These are phyloP conservation scores for Tylopilus vinaceipallidus DNA, from an alignment of 768 basidiomycete genomes.

Conservation along the genomic window DNA sequence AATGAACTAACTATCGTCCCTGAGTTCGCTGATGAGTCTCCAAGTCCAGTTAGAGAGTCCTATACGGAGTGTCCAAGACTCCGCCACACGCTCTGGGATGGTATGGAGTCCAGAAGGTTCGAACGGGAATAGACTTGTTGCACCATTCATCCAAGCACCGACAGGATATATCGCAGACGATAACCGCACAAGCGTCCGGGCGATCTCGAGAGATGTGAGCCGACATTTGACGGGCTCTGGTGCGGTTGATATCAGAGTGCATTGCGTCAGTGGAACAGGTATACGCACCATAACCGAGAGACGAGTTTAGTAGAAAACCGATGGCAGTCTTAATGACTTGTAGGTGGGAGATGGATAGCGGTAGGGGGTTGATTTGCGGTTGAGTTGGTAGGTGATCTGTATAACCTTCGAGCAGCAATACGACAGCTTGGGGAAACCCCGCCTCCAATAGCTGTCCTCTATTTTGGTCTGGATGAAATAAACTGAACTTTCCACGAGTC, in stretches of 20 bases:
- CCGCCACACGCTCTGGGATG: slow-evolving; percentile 34
- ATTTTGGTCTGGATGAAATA: slow-evolving; percentile 59
- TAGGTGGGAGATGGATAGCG: slow-evolving; percentile 59
- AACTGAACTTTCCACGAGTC: slow-evolving; percentile 4
- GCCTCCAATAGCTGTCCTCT: slow-evolving; percentile 68
- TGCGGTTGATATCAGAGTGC: slow-evolving; percentile 1
- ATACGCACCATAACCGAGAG: slow-evolving; percentile 68
- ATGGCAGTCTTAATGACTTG: slow-evolving; percentile 75
- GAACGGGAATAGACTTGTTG: slow-evolving; percentile 22
- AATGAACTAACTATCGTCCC: slow-evolving; percentile 58
- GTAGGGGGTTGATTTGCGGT: slow-evolving; percentile 40
- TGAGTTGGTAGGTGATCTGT: slow-evolving; percentile 41
- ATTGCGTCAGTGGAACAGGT: not conserved
- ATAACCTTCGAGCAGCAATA: slow-evolving; percentile 70
- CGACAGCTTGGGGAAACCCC: slow-evolving; percentile 63
- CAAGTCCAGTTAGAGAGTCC: slow-evolving; percentile 75
- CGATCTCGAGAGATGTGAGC: slow-evolving; percentile 67
- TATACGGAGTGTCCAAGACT: slow-evolving; percentile 65
- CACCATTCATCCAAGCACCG: slow-evolving; percentile 54
- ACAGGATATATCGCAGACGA: slow-evolving; percentile 72
- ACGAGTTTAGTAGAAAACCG: slow-evolving; percentile 76
- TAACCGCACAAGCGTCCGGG: slow-evolving; percentile 64
- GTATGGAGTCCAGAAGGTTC: slow-evolving; percentile 15
- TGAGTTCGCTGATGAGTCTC: slow-evolving; percentile 70
- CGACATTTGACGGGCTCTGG: slow-evolving; percentile 70